Base-by-base conservation (phyloP, 352 stramenopile species). In the Hyaloperonospora arabidopsidis region DNA sequence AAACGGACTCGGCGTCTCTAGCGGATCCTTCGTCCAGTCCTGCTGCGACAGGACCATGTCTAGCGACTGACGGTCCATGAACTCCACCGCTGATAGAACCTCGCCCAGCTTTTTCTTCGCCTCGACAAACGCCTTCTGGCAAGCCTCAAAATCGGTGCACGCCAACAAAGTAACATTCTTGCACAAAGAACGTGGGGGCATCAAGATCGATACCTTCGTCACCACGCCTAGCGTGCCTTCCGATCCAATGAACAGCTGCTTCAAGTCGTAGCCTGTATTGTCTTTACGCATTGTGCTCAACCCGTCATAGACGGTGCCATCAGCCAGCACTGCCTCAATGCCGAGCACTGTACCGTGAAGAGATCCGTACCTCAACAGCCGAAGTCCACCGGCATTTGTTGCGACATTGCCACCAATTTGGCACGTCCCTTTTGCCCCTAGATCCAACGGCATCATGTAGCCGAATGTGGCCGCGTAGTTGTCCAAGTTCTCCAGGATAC, bases 381-480 rank as follows among this genome's bases (percentile, higher is more conserved):
- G 95, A 5, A 97, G 65, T 1, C 96, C 96, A 28, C 96, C 96
- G 2, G 96, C 96, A 61, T 98, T 98, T 1, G 95, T 97, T 15
- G 84, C 79, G 1, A 98, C 68, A 70, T 98, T 98, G 19, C 96
- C 96, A 38, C 96, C 96, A 61, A 99, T 98, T 65, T 95, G 83
- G 67, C 96, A 99, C n/a, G 85, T 93, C 36, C 96, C 96, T 61
- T 98, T 98, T n/a, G 95, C 89, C 28, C 93, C 96, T 5, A 99
- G 80, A 64, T 98, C 96, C 15, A 98, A 65, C 11, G 96, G 95
- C 65, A 98, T 95, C 59, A 96, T 85, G 74, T 87, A 92, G 32
- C 81, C 84, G 28, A 83, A 57, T 55, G 89, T 78, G n/a, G 66
- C 68, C 21, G 97, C 83, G 59, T 89, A 87, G 36, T 80, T 72